Evolutionary conservation across 306 rosid genomes (phyloP).

Genomic region (Prunus mongolica): DNA sequence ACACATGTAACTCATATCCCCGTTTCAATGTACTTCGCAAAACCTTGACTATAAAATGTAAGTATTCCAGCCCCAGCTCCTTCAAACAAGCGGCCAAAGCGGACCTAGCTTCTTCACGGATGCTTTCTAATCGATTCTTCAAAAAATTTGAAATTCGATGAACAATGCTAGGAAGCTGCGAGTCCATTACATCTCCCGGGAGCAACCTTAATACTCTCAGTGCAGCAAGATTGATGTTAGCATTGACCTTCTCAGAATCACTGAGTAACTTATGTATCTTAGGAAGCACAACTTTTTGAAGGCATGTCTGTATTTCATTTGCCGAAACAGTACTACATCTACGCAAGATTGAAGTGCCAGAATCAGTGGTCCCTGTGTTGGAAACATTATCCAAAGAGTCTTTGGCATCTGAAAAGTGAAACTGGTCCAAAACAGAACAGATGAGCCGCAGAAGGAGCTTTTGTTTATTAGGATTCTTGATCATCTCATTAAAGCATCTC

Average conservation of each 20-base stretch:
- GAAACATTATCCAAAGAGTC: conserved; percentile 33
- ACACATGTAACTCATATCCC: conserved; percentile 90
- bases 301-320: conserved; percentile 62
- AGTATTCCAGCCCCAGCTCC: conserved; percentile 86
- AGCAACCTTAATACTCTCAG: conserved; percentile 80
- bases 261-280: conserved; percentile 68
- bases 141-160: conserved; percentile 82
- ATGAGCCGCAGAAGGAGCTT: conserved; percentile 60
- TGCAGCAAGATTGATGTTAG: conserved; percentile 75
- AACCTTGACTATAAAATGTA: conserved; percentile 72
- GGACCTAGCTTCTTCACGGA: conserved; percentile 89
- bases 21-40: conserved; percentile 70
- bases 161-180: conserved; percentile 67
- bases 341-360: conserved; percentile 19
- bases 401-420: conserved; percentile 57
- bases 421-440: conserved; percentile 77
- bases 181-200: conserved; percentile 76
- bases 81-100: conserved; percentile 83
- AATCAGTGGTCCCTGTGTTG: conserved; percentile 23
- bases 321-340: conserved; percentile 23
- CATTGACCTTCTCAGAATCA: conserved; percentile 77
- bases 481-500: conserved; percentile 68
- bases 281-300: conserved; percentile 63
- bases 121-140: conserved; percentile 77
- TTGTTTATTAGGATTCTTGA: conserved; percentile 56